phyloP scores from a whole-genome alignment of 1,139 yeast genomes.

The Sugiyamaella pinicola region DNA sequence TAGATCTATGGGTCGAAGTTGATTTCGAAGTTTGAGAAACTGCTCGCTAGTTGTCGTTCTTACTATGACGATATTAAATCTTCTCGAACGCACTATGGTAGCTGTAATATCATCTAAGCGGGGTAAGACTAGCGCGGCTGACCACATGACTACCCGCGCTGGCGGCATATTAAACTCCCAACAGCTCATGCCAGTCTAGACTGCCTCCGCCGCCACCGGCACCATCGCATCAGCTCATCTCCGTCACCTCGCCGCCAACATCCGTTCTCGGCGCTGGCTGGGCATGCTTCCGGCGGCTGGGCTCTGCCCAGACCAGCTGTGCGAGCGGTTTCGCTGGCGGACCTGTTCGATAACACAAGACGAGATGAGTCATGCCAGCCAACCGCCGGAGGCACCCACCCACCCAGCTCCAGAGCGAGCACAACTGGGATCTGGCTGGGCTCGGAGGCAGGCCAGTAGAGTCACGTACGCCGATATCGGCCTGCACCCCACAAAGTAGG shows the following conservation, averaged over 20 bases:
- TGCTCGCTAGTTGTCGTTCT: too few species aligned
- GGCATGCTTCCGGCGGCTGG: not conserved
- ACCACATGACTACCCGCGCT: too few species aligned
- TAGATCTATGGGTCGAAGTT: not conserved
- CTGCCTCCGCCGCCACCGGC: not conserved
- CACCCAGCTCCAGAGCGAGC: not conserved
- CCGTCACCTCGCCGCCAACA: not conserved
- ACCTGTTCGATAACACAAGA: too few species aligned
- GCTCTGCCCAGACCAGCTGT: not conserved
- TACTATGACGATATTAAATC: too few species aligned
- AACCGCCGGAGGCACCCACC: not conserved
- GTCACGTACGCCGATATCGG: slow-evolving; percentile 5
- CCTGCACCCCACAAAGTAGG: slow-evolving; percentile 11
- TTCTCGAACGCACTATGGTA: not conserved
- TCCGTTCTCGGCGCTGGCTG: not conserved
- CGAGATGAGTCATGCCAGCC: not conserved
- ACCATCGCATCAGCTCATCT: not conserved
- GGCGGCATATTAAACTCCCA: not conserved
- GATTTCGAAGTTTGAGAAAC: not conserved
- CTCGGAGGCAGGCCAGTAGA: slow-evolving; percentile 2
- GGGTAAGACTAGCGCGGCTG: not conserved
- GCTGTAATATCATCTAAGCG: not conserved
- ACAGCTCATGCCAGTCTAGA: too few species aligned
- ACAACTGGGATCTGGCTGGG: too few species aligned
- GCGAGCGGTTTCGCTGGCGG: not conserved